Conservation (phyloP, 2,329 filamentous ascomycete genomes). For the Fusarium sp. region DNA sequence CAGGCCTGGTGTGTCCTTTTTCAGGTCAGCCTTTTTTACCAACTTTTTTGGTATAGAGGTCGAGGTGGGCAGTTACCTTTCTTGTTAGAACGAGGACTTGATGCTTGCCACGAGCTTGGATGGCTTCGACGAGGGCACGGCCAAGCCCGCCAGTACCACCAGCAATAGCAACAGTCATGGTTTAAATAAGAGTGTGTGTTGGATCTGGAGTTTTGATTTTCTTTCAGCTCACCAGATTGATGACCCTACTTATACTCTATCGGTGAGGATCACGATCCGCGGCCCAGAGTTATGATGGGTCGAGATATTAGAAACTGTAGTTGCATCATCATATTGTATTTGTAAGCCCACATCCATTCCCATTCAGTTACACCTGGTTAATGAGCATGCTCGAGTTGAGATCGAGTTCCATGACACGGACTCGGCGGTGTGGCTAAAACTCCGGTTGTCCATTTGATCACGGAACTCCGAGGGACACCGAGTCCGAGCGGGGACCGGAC, state of each 20-base stretch:
- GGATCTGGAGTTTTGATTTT: neutral
- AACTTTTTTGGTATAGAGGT: neutral
- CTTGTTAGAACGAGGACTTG: conserved; percentile 57
- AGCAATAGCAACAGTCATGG: neutral
- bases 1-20: conserved; percentile 1
- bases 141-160: neutral
- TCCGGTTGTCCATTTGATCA: neutral
- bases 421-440: neutral
- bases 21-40: neutral
- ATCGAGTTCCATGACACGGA: too few species aligned
- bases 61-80: conserved; percentile 42
- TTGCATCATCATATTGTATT: neutral
- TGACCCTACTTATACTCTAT: neutral
- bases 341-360: neutral
- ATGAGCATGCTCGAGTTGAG: too few species aligned
- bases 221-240: neutral
- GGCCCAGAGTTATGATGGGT: neutral
- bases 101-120: conserved; percentile 50
- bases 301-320: neutral
- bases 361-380: neutral
- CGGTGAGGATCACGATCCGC: neutral
- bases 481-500: neutral
- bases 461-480: neutral
- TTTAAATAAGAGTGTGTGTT: neutral
- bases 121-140: neutral